These are phyloP conservation scores for Solanum ossicruentum DNA, from an alignment of 257 asterid genomes.

Conservation along the genomic window DNA sequence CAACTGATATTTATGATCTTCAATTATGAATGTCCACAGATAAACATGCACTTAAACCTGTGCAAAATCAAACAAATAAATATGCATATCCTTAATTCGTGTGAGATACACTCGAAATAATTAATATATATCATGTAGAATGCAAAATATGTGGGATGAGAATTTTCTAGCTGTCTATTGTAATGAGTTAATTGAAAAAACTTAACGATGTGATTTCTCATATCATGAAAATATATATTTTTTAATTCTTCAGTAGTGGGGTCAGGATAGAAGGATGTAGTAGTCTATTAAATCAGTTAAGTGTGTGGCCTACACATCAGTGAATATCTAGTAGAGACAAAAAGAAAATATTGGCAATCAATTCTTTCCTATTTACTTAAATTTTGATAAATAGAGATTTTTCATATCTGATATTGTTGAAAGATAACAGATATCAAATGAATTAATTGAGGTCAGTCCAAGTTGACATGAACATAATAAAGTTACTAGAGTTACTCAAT, in stretches of 20 bases:
- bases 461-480: not conserved
- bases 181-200: not conserved
- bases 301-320: not conserved
- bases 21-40: fast-evolving
- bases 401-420: fast-evolving
- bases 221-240: not conserved
- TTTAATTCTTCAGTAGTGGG: not conserved
- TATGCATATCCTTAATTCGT: too few relatives aligned
- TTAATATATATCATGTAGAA: too few relatives aligned
- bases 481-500: not conserved
- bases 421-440: too few relatives aligned
- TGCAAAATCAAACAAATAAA: too few relatives aligned
- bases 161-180: not conserved
- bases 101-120: too few relatives aligned
- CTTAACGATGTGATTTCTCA: not conserved
- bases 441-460: not conserved
- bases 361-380: not conserved
- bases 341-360: not conserved
- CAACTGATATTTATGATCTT: too few relatives aligned
- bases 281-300: not conserved
- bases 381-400: not conserved
- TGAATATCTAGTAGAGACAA: not conserved
- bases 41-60: too few relatives aligned
- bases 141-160: not conserved
- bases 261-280: not conserved